Evolutionary conservation across 177 flowering plant species (phyloP).

Genomic region (Vitis hybrid): DNA sequence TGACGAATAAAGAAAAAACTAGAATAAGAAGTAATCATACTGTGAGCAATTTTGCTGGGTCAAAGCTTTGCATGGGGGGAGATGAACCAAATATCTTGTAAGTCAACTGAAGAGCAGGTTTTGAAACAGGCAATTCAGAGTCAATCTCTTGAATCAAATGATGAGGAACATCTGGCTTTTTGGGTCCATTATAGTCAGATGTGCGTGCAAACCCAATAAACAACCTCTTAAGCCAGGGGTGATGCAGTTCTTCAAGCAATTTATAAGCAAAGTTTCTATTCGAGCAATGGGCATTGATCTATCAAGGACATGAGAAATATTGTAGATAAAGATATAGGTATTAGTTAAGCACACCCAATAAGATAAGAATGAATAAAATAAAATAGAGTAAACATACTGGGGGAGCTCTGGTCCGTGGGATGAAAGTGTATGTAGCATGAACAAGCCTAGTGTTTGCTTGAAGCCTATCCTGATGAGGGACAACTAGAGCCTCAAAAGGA

Average conservation of each 20-base stretch:
- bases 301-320: slow-evolving; percentile 13
- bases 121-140: slow-evolving; percentile 64
- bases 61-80: slow-evolving; percentile 94
- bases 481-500: slow-evolving; percentile 70
- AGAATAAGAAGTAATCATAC: slow-evolving; percentile 27
- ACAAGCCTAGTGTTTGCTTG: slow-evolving; percentile 62
- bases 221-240: slow-evolving; percentile 90
- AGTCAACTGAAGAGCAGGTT: slow-evolving; percentile 83
- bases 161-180: slow-evolving; percentile 65
- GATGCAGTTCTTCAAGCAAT: slow-evolving; percentile 68
- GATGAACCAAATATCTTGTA: slow-evolving; percentile 87
- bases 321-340: background rate
- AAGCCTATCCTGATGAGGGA: slow-evolving; percentile 75
- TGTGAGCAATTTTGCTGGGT: slow-evolving; percentile 87
- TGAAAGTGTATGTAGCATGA: slow-evolving; percentile 72
- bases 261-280: slow-evolving; percentile 80
- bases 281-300: slow-evolving; percentile 82
- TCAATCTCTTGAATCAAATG: slow-evolving; percentile 91
- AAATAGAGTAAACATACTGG: slow-evolving; percentile 51
- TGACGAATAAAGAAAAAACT: slow-evolving; percentile 1
- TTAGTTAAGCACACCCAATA: background rate
- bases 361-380: background rate
- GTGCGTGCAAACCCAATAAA: slow-evolving; percentile 93
- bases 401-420: slow-evolving; percentile 76
- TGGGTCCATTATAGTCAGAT: slow-evolving; percentile 87